These are phyloP conservation scores for Lactarius vividus DNA, from an alignment of 768 basidiomycete species.

Conservation along the genomic window DNA sequence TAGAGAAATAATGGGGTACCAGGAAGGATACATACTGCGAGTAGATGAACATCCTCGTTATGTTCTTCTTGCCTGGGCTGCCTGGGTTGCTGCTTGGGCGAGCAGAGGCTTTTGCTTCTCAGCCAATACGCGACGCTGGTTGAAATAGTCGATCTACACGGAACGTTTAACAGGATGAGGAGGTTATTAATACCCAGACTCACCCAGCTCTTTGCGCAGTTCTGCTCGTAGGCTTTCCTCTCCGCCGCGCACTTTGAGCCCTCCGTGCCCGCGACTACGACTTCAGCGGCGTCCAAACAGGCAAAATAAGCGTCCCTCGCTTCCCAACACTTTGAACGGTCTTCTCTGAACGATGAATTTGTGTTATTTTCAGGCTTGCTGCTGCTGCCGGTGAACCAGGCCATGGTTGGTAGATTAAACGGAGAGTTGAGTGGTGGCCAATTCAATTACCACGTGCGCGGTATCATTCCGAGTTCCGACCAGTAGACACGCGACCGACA, in stretches of 20 bases:
- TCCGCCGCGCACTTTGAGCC: constrained; percentile 54
- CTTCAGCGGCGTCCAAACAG: constrained; percentile 69
- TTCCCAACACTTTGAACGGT: constrained; percentile 85
- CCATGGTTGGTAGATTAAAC: constrained; percentile 27
- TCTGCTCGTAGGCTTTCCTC: constrained; percentile 59
- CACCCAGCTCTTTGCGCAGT: constrained; percentile 91
- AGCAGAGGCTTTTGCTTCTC: constrained; percentile 75
- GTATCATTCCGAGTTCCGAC: not conserved
- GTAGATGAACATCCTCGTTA: not conserved
- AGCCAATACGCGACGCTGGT: constrained; percentile 80
- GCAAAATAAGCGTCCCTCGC: constrained; percentile 77
- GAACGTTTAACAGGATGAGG: not conserved
- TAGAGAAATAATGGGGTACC: not conserved
- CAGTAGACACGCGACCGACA: not conserved
- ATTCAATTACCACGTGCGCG: constrained; percentile 11
- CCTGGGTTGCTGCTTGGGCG: constrained; percentile 43
- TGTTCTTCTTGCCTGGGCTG: constrained; percentile 33
- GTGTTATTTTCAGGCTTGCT: constrained; percentile 41
- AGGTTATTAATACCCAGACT: constrained; percentile 31
- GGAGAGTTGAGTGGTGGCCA: not conserved
- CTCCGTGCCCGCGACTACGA: constrained; percentile 77
- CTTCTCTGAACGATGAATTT: constrained; percentile 46
- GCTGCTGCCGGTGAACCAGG: constrained; percentile 39
- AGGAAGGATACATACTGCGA: not conserved
- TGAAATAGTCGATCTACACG: constrained; percentile 87